Percentiles rank a stretch among this genome's conserved stretches.
phyloP scores from a whole-genome alignment of 2,329 filamentous ascomycete genomes.

The Trichothecium sympodiale region DNA sequence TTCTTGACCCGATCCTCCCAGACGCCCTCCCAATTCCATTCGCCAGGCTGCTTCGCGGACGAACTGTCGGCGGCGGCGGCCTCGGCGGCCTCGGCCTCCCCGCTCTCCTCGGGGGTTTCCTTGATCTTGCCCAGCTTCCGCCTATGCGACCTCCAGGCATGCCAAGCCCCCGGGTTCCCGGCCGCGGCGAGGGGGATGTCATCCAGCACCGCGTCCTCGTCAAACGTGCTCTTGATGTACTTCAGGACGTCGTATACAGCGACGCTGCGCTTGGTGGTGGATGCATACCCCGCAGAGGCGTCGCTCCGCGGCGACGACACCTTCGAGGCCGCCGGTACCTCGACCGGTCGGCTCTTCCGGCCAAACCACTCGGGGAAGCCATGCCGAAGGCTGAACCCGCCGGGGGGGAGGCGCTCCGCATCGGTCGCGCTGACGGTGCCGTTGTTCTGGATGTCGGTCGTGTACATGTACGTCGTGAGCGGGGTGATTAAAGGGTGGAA shows the following conservation, averaged over 20 bases:
- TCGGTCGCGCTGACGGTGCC: slow-evolving; percentile 77
- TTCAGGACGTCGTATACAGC: slow-evolving; percentile 59
- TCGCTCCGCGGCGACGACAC: slow-evolving; percentile 1
- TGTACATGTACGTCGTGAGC: slow-evolving; percentile 88
- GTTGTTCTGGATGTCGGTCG: slow-evolving; percentile 62
- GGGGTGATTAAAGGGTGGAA: slow-evolving; percentile 92
- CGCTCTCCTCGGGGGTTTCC: slow-evolving; percentile 6
- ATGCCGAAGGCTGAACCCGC: slow-evolving; percentile 81
- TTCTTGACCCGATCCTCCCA: slow-evolving; percentile 85
- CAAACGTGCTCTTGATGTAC: slow-evolving; percentile 77
- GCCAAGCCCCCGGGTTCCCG: slow-evolving; percentile 85
- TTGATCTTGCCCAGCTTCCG: slow-evolving; percentile 18
- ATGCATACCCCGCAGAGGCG: neutral
- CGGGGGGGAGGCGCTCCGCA: slow-evolving; percentile 72
- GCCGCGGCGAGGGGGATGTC: slow-evolving; percentile 69
- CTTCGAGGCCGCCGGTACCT: neutral
- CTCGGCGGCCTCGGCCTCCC: slow-evolving; percentile 1
- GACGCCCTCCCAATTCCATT: slow-evolving; percentile 97
- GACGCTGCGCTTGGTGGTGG: slow-evolving; percentile 15
- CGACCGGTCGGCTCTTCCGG: slow-evolving; percentile 32
- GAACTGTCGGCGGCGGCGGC: neutral
- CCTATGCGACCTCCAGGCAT: slow-evolving; percentile 76
- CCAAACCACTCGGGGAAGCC: slow-evolving; percentile 88
- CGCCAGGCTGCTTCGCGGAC: slow-evolving; percentile 43
- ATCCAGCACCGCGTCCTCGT: slow-evolving; percentile 66